These are phyloP conservation scores for Picea abies DNA, from an alignment of 83 land plant genomes.

Conservation along the genomic window DNA sequence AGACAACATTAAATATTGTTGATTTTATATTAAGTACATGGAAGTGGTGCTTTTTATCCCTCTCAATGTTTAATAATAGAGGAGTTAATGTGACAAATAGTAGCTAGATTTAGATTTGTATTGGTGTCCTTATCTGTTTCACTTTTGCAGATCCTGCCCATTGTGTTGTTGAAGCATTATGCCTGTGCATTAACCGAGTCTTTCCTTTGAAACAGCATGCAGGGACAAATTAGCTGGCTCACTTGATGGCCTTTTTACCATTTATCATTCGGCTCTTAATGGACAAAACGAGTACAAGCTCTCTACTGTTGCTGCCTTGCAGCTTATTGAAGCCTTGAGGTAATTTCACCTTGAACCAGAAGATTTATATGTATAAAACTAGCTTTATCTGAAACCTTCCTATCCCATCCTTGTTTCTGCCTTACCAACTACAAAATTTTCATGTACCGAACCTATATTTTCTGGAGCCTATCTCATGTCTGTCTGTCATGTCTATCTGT, in stretches of 20 bases:
- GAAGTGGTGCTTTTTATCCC: no score
- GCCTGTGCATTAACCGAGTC: not conserved
- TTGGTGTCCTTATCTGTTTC: no score
- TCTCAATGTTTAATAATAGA: no score
- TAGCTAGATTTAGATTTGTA: no score
- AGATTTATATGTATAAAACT: not conserved
- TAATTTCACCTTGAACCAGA: slow-evolving; percentile 19
- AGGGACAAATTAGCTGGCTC: slow-evolving; percentile 72
- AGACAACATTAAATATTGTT: no score
- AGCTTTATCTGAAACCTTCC: no score
- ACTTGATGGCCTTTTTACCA: slow-evolving; percentile 75
- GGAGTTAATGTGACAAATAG: no score
- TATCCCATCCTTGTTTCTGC: no score
- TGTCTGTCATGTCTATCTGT: slow-evolving; percentile 17
- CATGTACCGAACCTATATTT: not conserved
- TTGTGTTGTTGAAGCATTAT: no score
- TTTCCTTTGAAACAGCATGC: slow-evolving; percentile 55
- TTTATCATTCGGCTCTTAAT: slow-evolving; percentile 70
- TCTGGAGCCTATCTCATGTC: not conserved
- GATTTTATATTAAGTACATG: no score
- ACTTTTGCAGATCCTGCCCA: no score
- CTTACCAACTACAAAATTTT: not conserved
- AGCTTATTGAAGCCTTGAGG: slow-evolving; percentile 96
- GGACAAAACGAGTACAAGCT: slow-evolving; percentile 65
- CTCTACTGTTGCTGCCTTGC: slow-evolving; percentile 81